Evolutionary conservation across 129 eudicot genomes (phyloP).

Genomic region (Artemisia argyi): DNA sequence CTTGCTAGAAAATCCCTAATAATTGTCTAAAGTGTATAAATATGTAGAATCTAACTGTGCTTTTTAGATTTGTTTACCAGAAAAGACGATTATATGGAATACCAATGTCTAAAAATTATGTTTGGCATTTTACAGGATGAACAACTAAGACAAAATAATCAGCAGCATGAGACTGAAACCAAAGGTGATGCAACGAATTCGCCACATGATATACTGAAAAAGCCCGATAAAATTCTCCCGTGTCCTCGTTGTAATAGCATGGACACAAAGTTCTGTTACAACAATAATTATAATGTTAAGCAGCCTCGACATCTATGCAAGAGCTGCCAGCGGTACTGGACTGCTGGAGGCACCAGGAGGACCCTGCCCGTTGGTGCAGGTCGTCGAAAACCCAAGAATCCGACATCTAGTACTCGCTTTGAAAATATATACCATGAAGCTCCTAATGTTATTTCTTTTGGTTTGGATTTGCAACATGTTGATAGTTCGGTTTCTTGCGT

Average conservation of each 20-base stretch:
- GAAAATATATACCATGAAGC: not conserved
- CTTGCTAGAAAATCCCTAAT: too few relatives aligned
- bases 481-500: constrained; percentile 26
- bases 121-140: constrained; percentile 25
- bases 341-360: constrained; percentile 85
- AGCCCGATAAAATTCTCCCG: constrained; percentile 75
- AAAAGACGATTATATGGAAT: not conserved
- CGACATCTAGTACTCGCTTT: constrained; percentile 27
- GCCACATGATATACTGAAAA: constrained; percentile 42
- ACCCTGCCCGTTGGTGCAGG: constrained; percentile 79
- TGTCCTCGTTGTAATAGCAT: constrained; percentile 87
- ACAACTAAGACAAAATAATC: constrained; percentile 15
- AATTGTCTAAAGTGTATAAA: too few relatives aligned
- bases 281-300: constrained; percentile 74
- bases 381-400: constrained; percentile 68
- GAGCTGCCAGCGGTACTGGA: constrained; percentile 90
- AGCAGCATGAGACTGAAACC: constrained; percentile 27
- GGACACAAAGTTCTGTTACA: constrained; percentile 90
- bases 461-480: constrained; percentile 29
- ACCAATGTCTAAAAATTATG: too few relatives aligned
- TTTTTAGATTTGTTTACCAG: not conserved
- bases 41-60: not conserved
- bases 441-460: constrained; percentile 40
- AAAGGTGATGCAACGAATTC: constrained; percentile 1
- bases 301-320: constrained; percentile 86